Evolutionary conservation across 352 stramenopile species (phyloP).

Genomic region (Pythium periplocum): DNA sequence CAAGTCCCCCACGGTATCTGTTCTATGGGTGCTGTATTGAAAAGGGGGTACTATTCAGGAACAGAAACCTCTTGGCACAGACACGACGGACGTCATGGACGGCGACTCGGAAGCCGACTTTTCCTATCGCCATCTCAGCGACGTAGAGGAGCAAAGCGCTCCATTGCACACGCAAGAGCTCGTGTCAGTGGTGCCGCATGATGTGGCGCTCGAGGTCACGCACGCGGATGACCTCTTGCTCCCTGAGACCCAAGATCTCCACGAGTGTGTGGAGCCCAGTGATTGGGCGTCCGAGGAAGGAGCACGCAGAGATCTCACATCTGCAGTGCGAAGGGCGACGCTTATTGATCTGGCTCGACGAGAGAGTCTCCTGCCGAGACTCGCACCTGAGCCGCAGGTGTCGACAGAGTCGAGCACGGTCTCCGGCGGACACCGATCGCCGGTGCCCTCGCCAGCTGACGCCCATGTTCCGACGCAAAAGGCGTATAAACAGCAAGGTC

Average conservation of each 20-base stretch:
- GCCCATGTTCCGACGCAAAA: slow-evolving; percentile 2
- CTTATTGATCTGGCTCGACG: neutral
- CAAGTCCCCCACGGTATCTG: too few relatives aligned
- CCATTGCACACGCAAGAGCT: slow-evolving; percentile 7
- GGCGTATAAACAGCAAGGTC: slow-evolving; percentile 3
- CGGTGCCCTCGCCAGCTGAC: neutral
- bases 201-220: neutral
- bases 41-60: too few relatives aligned
- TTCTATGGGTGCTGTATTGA: too few relatives aligned
- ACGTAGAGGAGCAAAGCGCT: slow-evolving; percentile 9
- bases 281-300: slow-evolving; percentile 24
- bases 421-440: too few relatives aligned
- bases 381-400: too few relatives aligned
- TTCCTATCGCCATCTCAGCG: slow-evolving; percentile 21
- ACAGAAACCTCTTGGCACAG: too few relatives aligned
- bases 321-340: too few relatives aligned
- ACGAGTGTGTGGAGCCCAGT: slow-evolving; percentile 9
- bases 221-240: neutral
- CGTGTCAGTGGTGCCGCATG: slow-evolving; percentile 9
- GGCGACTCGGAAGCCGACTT: slow-evolving; percentile 10
- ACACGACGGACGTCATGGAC: neutral
- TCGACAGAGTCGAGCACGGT: too few relatives aligned
- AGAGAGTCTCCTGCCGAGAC: slow-evolving; percentile 9
- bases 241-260: neutral
- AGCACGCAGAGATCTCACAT: too few relatives aligned